Percentiles rank a stretch among this genome's conserved stretches.
Conservation (phyloP, 441 rosid species). For the Pelargonium citronellum region DNA sequence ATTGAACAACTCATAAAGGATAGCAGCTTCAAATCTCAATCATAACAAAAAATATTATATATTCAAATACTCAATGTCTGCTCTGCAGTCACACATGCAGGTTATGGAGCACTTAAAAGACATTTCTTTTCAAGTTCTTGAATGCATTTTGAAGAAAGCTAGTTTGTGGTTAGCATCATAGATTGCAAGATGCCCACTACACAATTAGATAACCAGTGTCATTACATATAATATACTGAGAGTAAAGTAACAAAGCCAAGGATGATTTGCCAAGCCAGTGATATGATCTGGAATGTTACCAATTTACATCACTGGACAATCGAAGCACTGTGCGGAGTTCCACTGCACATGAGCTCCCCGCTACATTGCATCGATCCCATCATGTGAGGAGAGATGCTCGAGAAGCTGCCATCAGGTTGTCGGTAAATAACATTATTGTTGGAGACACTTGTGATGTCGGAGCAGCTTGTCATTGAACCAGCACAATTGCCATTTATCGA, state of each 20-base stretch:
- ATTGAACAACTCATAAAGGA: too few species aligned
- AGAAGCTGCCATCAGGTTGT: constrained; percentile 22
- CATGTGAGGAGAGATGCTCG: constrained; percentile 16
- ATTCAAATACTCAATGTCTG: too few species aligned
- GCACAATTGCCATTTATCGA: constrained; percentile 12
- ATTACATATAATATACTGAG: not conserved
- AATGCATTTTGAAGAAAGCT: too few species aligned
- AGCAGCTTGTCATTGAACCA: constrained; percentile 23
- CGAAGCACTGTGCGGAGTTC: constrained; percentile 26
- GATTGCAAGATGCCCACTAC: not conserved
- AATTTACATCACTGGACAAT: constrained; percentile 30
- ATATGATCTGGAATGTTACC: not conserved
- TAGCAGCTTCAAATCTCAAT: too few species aligned
- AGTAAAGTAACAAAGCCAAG: constrained; percentile 41
- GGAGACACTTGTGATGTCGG: constrained; percentile 23
- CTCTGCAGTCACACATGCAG: too few species aligned
- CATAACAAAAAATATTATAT: too few species aligned
- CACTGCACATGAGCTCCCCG: constrained; percentile 20
- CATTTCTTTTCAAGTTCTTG: too few species aligned
- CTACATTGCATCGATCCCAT: constrained; percentile 21
- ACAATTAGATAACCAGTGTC: not conserved
- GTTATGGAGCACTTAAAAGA: too few species aligned
- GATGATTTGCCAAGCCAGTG: constrained; percentile 49
- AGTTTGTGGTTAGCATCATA: not conserved
- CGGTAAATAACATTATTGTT: constrained; percentile 13